Percentiles rank a stretch among this genome's conserved stretches.
Conservation (phyloP, 2,329 filamentous ascomycete genomes). For the Epichloe sp. region DNA sequence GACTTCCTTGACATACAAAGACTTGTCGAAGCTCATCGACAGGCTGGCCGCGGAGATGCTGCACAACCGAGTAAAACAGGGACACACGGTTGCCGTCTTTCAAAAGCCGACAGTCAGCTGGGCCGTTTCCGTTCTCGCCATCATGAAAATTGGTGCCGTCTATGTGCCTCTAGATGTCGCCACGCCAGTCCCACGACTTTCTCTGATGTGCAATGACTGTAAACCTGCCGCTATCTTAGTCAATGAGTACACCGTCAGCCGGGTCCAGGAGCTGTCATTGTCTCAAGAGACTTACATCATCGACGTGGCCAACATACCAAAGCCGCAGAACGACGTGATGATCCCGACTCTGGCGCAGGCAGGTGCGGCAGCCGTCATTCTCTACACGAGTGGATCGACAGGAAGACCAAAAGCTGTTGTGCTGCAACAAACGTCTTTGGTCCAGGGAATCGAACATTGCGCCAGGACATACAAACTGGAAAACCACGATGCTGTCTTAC, state of each 20-base stretch:
- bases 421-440: conserved; percentile 17
- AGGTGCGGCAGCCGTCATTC: conserved; percentile 11
- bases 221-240: neutral
- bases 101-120: conserved; percentile 22
- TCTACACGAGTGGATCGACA: conserved; percentile 22
- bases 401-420: conserved; percentile 28
- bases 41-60: neutral
- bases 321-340: neutral
- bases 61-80: neutral
- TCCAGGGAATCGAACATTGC: conserved; percentile 16
- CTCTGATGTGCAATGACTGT: neutral
- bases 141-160: conserved; percentile 23
- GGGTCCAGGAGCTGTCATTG: neutral
- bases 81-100: conserved; percentile 12
- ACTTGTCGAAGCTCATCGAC: neutral
- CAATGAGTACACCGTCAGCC: neutral
- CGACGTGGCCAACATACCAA: neutral
- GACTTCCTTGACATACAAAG: neutral
- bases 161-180: conserved; percentile 28
- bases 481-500: conserved; percentile 18
- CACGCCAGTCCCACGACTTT: neutral
- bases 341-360: neutral
- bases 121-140: conserved; percentile 26
- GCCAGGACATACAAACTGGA: conserved; percentile 8
- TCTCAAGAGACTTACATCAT: neutral